Evolutionary conservation across 2,329 filamentous ascomycete genomes (phyloP), one percentile per base, ranked within the genome.

Genomic region (Phialocephala sp.): DNA sequence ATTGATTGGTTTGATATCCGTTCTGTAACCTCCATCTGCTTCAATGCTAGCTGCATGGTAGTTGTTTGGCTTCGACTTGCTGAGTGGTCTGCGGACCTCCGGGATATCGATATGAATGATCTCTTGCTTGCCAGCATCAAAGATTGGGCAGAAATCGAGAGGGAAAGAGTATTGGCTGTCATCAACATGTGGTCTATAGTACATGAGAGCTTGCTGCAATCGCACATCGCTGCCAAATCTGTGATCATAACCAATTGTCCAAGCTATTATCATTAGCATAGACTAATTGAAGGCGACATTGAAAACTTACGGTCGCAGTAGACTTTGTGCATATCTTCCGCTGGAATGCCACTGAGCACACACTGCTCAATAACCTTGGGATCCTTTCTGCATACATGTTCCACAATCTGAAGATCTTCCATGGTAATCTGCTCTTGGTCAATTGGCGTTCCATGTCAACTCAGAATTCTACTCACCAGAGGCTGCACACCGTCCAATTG

Each of bases 181-280:
- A 74, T 97, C 93, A 20, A 90, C 75, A 72, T 94, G 84, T 3
- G 93, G 93, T 18, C 94, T 89, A 79, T 96, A 97, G 83, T 97
- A 97, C 93, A 97, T 97, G 62, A 97, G 82, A 1, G 93, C 94
- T 80, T 97, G 94, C 79, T 97, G 94, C 4, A 97, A 86, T 62
- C 94, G 89, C 52, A 92, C 83, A 52, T 83, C 83, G 76, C 81
- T 94, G 68, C 93, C 94, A 73, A 93, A 95, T 54, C 94, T 89
- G 80, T 96, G 92, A 73, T 97, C 94, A 76, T 93, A 97, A 58
- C 94, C 94, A 78, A 97, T 97, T 0, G 94, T 97, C 94, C 94
- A 97, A 12, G 92, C 86, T 88, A 59, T 41, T 59, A 52, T 62
- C n/a, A 56, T 75, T 67, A 73, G 68, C 36, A 62, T 32, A 41